These are phyloP conservation scores for Aspergillus fijiensis DNA, from an alignment of 2,329 filamentous ascomycete genomes.

Conservation along the genomic window DNA sequence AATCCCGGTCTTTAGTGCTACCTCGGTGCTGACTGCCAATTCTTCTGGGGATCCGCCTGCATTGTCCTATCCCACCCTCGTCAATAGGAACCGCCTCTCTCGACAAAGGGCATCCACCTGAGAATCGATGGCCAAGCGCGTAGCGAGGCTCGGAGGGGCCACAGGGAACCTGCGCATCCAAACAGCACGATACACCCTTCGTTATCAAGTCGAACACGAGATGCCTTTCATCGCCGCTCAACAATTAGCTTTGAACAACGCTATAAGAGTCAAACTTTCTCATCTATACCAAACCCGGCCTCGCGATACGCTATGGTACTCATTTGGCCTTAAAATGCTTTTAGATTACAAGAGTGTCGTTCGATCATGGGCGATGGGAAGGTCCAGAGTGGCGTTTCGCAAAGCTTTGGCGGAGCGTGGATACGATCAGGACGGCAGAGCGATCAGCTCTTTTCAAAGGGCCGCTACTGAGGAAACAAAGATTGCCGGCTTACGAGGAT, in stretches of 20 bases:
- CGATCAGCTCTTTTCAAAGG: slow-evolving; percentile 7
- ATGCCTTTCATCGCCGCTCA: slow-evolving; percentile 24
- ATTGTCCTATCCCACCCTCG: neutral
- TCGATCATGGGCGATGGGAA: slow-evolving; percentile 47
- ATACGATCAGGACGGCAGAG: slow-evolving; percentile 39
- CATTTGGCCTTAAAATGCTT: slow-evolving; percentile 35
- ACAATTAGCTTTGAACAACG: slow-evolving; percentile 20
- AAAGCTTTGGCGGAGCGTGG: slow-evolving; percentile 49
- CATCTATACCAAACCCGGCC: slow-evolving; percentile 40
- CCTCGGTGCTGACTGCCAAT: neutral
- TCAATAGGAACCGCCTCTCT: too few relatives aligned
- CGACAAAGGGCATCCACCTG: too few relatives aligned
- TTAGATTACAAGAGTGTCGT: slow-evolving; percentile 44
- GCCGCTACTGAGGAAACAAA: slow-evolving; percentile 9
- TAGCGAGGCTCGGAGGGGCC: too few relatives aligned
- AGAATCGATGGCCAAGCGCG: too few relatives aligned
- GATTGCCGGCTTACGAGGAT: slow-evolving; percentile 8
- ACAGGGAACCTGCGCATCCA: neutral
- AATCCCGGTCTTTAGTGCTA: neutral
- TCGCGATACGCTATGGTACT: slow-evolving; percentile 50
- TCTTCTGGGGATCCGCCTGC: neutral
- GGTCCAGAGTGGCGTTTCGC: slow-evolving; percentile 47
- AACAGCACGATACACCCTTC: neutral
- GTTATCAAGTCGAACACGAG: neutral
- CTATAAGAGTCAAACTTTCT: slow-evolving; percentile 39